Conservation (phyloP, 495 filamentous ascomycete species). For the Hypoxylon fuscum region DNA sequence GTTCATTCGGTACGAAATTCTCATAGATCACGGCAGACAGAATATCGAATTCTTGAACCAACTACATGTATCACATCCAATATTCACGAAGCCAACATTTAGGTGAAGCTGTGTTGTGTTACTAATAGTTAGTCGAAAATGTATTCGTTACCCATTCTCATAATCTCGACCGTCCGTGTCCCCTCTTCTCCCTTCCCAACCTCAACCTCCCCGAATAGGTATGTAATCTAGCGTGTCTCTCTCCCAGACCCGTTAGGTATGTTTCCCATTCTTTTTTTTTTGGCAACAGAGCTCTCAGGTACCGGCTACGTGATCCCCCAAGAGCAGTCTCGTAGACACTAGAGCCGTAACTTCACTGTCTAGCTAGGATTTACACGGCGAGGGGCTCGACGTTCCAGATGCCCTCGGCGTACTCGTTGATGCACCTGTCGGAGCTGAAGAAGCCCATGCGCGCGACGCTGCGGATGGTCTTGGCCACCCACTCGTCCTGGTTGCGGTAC, state of each 20-base stretch:
- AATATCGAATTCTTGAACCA: too few relatives aligned
- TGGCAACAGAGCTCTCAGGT: too few relatives aligned
- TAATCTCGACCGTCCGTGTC: constrained; percentile 5
- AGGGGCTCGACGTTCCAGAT: constrained; percentile 97
- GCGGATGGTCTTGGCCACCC: constrained; percentile 87
- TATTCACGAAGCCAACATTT: too few relatives aligned
- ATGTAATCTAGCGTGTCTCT: too few relatives aligned
- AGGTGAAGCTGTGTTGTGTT: too few relatives aligned
- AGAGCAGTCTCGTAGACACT: too few relatives aligned
- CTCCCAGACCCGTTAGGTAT: not conserved
- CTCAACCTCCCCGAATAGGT: constrained; percentile 1
- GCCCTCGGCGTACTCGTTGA: constrained; percentile 94
- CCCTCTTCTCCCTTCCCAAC: not conserved
- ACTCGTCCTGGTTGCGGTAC: constrained; percentile 89
- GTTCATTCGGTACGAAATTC: too few relatives aligned
- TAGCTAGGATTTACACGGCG: constrained; percentile 37
- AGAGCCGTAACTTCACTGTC: too few relatives aligned
- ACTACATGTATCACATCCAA: too few relatives aligned
- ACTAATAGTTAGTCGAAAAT: not conserved
- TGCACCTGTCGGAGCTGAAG: constrained; percentile 95
- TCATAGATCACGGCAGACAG: too few relatives aligned
- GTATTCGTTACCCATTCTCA: constrained; percentile 18
- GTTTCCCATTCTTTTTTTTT: not conserved
- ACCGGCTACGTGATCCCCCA: too few relatives aligned
- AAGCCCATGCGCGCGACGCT: constrained; percentile 95